A percentile compares a stretch with the other conserved stretches of the same genome.
Evolutionary conservation across 2,329 filamentous ascomycete genomes (phyloP).

Genomic region (Exserohilum turcica): DNA sequence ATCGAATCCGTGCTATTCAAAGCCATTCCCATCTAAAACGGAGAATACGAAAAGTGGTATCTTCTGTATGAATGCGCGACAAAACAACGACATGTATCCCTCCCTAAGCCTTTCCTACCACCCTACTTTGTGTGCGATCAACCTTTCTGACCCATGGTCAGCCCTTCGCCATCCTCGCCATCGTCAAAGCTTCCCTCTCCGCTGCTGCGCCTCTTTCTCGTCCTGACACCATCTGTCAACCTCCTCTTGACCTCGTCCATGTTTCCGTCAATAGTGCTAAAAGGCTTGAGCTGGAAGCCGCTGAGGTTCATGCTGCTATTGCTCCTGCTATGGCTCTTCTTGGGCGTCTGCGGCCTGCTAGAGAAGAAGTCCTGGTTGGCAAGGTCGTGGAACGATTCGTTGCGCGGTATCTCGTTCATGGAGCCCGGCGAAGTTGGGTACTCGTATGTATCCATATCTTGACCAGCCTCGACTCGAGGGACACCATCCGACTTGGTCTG

Average conservation of each 20-base stretch:
- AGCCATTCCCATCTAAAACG: constrained; percentile 1
- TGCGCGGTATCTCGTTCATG: constrained; percentile 63
- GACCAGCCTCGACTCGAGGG: constrained; percentile 19
- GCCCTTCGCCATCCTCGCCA: constrained; percentile 30
- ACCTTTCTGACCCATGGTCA: constrained; percentile 30
- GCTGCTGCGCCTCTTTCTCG: constrained; percentile 59
- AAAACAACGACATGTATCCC: constrained; percentile 1
- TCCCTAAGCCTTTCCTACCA: not conserved
- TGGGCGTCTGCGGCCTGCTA: constrained; percentile 82
- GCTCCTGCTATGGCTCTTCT: constrained; percentile 71
- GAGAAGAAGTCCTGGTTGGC: constrained; percentile 88
- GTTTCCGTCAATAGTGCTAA: constrained; percentile 70
- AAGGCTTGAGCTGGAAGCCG: constrained; percentile 70
- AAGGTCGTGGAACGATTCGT: constrained; percentile 93
- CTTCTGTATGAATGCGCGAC: constrained; percentile 11
- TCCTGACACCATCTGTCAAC: constrained; percentile 86
- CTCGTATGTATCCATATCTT: constrained; percentile 33
- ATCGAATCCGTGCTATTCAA: constrained; percentile 9
- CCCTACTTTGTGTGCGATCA: constrained; percentile 9
- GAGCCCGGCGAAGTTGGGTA: constrained; percentile 32
- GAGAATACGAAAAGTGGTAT: constrained; percentile 23
- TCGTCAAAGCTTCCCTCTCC: constrained; percentile 28
- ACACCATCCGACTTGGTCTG: constrained; percentile 26
- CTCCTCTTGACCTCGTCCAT: constrained; percentile 83
- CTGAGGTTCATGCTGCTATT: constrained; percentile 58